These are phyloP conservation scores for Triticum aestivum DNA, from an alignment of 176 grass and related monocot species.

Conservation along the genomic window DNA sequence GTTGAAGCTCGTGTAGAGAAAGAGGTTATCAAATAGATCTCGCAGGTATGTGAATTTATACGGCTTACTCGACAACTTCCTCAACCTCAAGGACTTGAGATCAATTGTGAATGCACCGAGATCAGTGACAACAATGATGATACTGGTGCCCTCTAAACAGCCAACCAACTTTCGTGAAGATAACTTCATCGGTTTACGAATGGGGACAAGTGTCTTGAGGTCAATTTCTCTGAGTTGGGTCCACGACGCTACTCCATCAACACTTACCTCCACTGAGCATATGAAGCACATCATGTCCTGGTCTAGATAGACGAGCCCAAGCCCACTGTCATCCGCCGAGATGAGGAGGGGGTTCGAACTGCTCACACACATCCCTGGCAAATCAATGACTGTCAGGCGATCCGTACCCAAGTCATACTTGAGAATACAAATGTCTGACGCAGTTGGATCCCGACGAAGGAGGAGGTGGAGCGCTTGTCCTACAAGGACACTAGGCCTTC, in stretches of 20 bases:
- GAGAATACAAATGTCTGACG: not conserved
- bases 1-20: not conserved
- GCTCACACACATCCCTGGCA: not conserved
- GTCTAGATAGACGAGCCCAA: not conserved
- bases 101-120: not conserved
- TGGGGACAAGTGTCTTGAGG: not conserved
- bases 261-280: not conserved
- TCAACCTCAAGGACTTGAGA: not conserved
- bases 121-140: not conserved
- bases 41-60: not conserved
- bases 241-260: not conserved
- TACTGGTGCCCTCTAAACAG: not conserved
- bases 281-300: not conserved
- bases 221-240: not conserved
- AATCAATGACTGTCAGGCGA: not conserved
- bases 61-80: not conserved
- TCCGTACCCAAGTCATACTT: not conserved
- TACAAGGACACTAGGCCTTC: not conserved
- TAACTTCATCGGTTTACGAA: rapidly evolving
- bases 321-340: not conserved
- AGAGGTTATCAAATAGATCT: not conserved
- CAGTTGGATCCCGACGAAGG: too few species aligned
- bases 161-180: not conserved
- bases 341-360: not conserved
- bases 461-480: not conserved